Evolutionary conservation across 2,329 filamentous ascomycete species (phyloP).

Genomic region (Trichoderma endophyticum): DNA sequence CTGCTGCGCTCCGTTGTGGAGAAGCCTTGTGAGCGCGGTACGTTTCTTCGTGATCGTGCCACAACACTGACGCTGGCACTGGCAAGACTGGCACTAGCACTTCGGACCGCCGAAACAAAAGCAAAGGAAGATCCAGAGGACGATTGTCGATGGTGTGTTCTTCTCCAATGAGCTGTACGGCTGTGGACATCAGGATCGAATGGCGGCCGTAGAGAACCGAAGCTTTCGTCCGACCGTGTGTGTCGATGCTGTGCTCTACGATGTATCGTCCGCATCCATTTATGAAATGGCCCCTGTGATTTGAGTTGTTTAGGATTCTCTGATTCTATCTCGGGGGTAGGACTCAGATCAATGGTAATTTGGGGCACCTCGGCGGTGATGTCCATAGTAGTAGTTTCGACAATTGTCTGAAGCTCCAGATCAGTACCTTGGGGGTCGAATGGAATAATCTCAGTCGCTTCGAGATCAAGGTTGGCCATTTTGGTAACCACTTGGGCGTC

Average conservation of each 20-base stretch:
- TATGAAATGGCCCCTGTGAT: slow-evolving; percentile 54
- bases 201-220: background rate
- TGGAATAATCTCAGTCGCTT: slow-evolving; percentile 35
- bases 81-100: slow-evolving; percentile 73
- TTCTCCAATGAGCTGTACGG: slow-evolving; percentile 6
- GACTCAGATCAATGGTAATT: slow-evolving; percentile 27
- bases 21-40: slow-evolving; percentile 49
- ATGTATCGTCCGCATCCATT: slow-evolving; percentile 70
- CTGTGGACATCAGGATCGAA: background rate
- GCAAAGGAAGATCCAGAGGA: slow-evolving; percentile 74
- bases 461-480: slow-evolving; percentile 26
- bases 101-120: slow-evolving; percentile 77
- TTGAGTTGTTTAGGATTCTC: slow-evolving; percentile 18
- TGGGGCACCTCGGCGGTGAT: slow-evolving; percentile 23
- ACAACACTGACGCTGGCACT: slow-evolving; percentile 71
- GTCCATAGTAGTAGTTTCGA: background rate
- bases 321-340: slow-evolving; percentile 12
- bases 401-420: slow-evolving; percentile 9
- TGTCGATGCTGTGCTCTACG: slow-evolving; percentile 48
- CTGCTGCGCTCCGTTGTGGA: slow-evolving; percentile 62
- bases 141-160: slow-evolving; percentile 48
- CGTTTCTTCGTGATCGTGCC: slow-evolving; percentile 55
- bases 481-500: slow-evolving; percentile 30
- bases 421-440: slow-evolving; percentile 38
- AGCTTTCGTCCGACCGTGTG: background rate